Base-by-base conservation (phyloP, 2,329 filamentous ascomycete genomes). In the Colletotrichum lupini region DNA sequence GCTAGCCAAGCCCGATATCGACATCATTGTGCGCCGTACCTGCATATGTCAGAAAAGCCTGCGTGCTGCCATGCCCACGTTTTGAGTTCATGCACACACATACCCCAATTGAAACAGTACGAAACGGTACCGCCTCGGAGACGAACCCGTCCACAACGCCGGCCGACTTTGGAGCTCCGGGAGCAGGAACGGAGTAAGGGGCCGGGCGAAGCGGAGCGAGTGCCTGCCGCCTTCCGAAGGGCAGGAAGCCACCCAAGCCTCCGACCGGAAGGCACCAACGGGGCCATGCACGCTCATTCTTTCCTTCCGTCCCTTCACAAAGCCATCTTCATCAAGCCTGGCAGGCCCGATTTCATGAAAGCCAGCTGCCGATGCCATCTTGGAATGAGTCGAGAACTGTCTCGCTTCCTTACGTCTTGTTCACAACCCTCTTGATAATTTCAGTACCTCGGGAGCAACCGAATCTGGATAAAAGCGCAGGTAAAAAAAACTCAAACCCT, bases 21-120 rank as follows among this genome's bases (percentile, higher is more conserved):
- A 42, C 67, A 59, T 70, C 53, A 61, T 26, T 46, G 35, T 66
- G 67, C 61, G 49, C 49, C 60, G 71, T 73, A 71, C 71, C 71
- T 73, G 70, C 70, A 65, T 73, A 46, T 49, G 42, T 49, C 19
- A n/a, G 19, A 49, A 49, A n/a, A 22, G 19, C 8, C 7, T 49
- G 42, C 42, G 42, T 35, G 46, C 60, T 42, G 37, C 37, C 3
- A 6, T 42, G 37, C 37, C 37, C 37, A 7, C 16, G 37, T 19
- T 19, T 8, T 42, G 8, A 42, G 16, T 16, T 53, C 8, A 69
- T 53, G 42, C 24, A 61, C 24, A 62, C 42, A 30, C 56, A 53
- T 56, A 46, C 26, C 11, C 24, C 53, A 12, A 24, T 12, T 7
- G 22, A 7, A 16, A 4, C 19, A 22, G 57, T 14, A 37, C 4